These are phyloP conservation scores for Scleromitrula shiraiana DNA, from an alignment of 2,329 filamentous ascomycete species.

Conservation along the genomic window DNA sequence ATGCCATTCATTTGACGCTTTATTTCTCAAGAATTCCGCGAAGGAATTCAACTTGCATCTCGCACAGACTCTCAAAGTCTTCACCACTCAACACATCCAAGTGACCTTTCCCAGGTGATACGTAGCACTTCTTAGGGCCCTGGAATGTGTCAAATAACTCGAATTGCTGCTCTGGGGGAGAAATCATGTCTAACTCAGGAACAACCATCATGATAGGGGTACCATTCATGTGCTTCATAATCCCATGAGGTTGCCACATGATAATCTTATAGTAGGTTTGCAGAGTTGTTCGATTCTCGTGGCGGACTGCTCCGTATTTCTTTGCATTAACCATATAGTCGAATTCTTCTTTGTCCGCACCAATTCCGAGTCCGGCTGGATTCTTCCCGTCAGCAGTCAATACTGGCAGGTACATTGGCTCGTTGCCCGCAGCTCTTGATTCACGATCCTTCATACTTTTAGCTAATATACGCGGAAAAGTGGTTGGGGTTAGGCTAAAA, in stretches of 20 bases:
- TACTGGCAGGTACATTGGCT: background rate
- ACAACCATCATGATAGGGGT: background rate
- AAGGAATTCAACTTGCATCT: constrained; percentile 8
- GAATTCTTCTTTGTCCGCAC: background rate
- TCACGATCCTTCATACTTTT: background rate
- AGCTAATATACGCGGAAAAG: background rate
- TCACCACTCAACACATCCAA: constrained; percentile 24
- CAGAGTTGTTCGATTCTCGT: background rate
- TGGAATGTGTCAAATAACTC: constrained; percentile 6
- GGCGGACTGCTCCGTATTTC: background rate
- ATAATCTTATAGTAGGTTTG: background rate
- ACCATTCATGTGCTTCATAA: background rate
- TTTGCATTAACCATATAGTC: background rate
- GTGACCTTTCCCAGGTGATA: constrained; percentile 25
- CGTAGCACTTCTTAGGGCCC: constrained; percentile 20
- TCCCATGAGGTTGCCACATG: background rate
- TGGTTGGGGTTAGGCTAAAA: background rate
- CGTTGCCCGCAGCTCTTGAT: background rate
- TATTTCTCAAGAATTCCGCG: background rate
- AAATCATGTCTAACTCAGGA: background rate
- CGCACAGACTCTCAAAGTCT: constrained; percentile 14
- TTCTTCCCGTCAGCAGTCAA: background rate
- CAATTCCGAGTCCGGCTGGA: background rate
- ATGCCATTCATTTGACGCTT: background rate
- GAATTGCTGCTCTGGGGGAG: background rate